Base-by-base conservation (phyloP, 176 grass and related monocot genomes). In the Poa annua region DNA sequence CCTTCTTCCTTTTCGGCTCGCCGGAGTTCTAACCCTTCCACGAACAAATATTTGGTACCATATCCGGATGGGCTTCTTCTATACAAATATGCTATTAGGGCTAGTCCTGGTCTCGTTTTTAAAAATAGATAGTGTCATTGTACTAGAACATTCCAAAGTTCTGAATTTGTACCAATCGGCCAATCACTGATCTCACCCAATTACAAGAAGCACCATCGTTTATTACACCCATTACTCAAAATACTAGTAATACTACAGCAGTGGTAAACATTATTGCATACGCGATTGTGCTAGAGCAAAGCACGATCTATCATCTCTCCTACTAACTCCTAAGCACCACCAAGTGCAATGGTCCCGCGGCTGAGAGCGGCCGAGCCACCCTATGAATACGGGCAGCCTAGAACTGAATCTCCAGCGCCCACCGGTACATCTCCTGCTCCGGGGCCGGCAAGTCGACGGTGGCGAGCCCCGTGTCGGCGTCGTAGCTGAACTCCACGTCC, bases 361-460 rank as follows among this genome's bases (percentile, higher is more conserved):
- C 65, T 53, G 33, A 3, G 80, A 72, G 50, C 53, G 55, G 21
- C 25, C 34, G 74, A 34, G 53, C 80, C 44, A 73, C 12, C 68
- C 39, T 47, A 12, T 35, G 26, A 50, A 20, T 7, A 41, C 6
- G 19, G n/a, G 0, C 11, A 11, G 16, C 57, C 47, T 87, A 88
- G n/a, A 95, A 75, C 13, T 35, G 14, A 8, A 94, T 88, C 79
- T 92, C 90, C 77, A 97, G 64, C 57, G 42, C 72, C 86, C 90
- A 92, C 71, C 33, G 73, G 88, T 94, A 86, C 78, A 91, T 39
- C 53, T 94, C 95, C 81, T 89, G 9, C 79, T 91, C 84, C 52
- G 95, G 86, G 53, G 82, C 79, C 0, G 95, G 92, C 49, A 97
- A 22, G 11, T 97, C 71, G 7, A 94, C 32, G 42, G 65, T 52